These are phyloP conservation scores for Mortierella sp. DNA, from an alignment of 371 early-diverging fungal genomes.

Conservation along the genomic window DNA sequence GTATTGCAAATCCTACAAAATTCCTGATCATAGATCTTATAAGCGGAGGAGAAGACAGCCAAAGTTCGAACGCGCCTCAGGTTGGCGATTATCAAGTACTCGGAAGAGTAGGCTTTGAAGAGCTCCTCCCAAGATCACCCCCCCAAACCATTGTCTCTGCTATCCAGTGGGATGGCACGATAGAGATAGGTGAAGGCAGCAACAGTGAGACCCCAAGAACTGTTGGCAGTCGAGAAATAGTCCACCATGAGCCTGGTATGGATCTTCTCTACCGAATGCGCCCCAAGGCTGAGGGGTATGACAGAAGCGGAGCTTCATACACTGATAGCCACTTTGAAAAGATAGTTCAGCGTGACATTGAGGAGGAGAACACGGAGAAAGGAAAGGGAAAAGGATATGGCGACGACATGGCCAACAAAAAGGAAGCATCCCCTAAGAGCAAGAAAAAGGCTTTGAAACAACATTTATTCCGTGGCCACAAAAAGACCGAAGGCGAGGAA, in stretches of 20 bases:
- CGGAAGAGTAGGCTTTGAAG: conserved; percentile 23
- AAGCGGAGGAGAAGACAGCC: not conserved
- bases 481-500: not conserved
- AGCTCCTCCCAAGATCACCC: conserved; percentile 12
- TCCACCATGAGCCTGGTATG: conserved; percentile 17
- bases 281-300: not conserved
- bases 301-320: not conserved
- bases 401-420: not conserved
- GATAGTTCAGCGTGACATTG: conserved; percentile 6
- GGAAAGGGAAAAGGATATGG: not conserved
- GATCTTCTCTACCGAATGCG: conserved; percentile 35
- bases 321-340: not conserved
- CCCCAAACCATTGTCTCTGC: conserved; percentile 1
- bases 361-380: not conserved
- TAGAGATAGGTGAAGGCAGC: conserved; percentile 9
- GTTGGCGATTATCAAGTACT: conserved; percentile 10
- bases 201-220: not conserved
- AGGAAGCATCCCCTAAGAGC: not conserved
- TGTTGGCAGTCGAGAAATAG: not conserved
- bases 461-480: not conserved
- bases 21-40: conserved; percentile 31
- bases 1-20: conserved; percentile 32
- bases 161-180: conserved; percentile 30
- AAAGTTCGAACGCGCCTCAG: not conserved
- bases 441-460: conserved; percentile 1